phyloP scores from a whole-genome alignment of 2,329 filamentous ascomycete genomes.

The Penicillium sp. region DNA sequence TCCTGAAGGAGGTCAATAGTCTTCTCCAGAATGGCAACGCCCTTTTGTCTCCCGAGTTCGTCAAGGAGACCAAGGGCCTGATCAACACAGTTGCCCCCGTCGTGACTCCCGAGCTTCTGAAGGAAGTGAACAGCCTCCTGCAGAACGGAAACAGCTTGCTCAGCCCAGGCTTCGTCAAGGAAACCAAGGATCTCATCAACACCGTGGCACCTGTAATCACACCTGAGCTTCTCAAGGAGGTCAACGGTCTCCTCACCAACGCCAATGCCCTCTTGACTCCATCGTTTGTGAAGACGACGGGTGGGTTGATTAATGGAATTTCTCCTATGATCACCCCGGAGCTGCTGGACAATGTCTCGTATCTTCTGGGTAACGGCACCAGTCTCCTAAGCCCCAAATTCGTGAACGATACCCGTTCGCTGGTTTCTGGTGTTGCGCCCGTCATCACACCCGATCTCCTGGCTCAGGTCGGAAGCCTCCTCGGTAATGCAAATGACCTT shows the following conservation, averaged over 20 bases:
- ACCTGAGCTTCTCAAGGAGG: constrained; percentile 25
- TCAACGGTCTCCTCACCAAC: neutral
- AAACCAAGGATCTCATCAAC: constrained; percentile 29
- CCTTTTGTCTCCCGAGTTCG: constrained; percentile 36
- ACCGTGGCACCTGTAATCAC: constrained; percentile 26
- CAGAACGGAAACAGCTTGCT: constrained; percentile 29
- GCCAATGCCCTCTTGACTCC: constrained; percentile 1
- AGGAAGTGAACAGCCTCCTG: constrained; percentile 29
- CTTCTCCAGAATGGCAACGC: constrained; percentile 31
- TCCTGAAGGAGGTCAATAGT: constrained; percentile 26
- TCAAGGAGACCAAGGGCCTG: constrained; percentile 31
- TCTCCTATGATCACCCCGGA: neutral
- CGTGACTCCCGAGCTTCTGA: constrained; percentile 29
- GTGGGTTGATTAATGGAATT: neutral
- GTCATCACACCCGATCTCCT: constrained; percentile 28
- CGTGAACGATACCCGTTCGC: constrained; percentile 26
- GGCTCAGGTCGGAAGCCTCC: constrained; percentile 26
- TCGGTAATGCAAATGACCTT: constrained; percentile 30
- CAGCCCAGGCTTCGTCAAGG: constrained; percentile 29
- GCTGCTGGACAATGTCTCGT: constrained; percentile 1
- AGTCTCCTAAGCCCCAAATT: constrained; percentile 35
- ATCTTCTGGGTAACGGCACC: constrained; percentile 9
- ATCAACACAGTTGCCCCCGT: constrained; percentile 27
- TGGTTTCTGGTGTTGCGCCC: constrained; percentile 26
- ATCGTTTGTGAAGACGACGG: constrained; percentile 2